Evolutionary conservation across 176 grass and related monocot genomes (phyloP), one percentile per base, ranked within the genome.

Genomic region (Zea luxurians): DNA sequence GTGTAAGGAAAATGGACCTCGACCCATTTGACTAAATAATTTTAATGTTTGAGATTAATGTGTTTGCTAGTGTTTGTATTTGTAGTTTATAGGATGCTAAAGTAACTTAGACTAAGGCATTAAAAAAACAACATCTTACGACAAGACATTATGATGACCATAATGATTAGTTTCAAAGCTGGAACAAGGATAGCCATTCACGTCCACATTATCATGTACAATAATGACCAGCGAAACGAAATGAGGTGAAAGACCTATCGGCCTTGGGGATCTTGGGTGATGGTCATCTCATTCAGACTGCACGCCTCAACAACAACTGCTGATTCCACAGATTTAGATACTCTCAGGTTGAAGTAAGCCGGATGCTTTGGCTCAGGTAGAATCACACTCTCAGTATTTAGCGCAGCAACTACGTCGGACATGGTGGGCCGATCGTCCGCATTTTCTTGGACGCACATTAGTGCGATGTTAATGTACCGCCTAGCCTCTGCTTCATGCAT

Each of bases 361-460:
- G 85, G 85, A 8, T 86, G 72, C 16, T 77, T 86, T 7, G 84
- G 78, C 15, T 71, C 7, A 5, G 85, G 57, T 1, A 82, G 13
- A 64, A 49, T 2, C 41, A 42, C 16, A 71, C 20, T 77, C 4
- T 71, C 72, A 6, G 8, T 86, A 1, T 6, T 71, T 63, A 82
- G 27, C 55, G 70, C 63, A 0, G 72, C 73, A 58, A 82, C 49
- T 17, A 82, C 66, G 0, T 86, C 54, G 2, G 85, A 71, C 78
- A 86, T 86, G 36, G 85, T 71, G 13, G 78, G 78, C 13, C 63
- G 36, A 41, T 65, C 63, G 13, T 41, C 63, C 8, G 63, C 63
- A 41, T 65, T 65, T 17, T 57, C 78, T 21, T 86, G 85, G 2
- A 86, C 85, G 35, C 78, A 82, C 64, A 82, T 63, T 0, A 86